A percentile compares a stretch with the other conserved stretches of the same genome.
phyloP scores from a whole-genome alignment of 495 filamentous ascomycete species.

The Letharia columbiana region DNA sequence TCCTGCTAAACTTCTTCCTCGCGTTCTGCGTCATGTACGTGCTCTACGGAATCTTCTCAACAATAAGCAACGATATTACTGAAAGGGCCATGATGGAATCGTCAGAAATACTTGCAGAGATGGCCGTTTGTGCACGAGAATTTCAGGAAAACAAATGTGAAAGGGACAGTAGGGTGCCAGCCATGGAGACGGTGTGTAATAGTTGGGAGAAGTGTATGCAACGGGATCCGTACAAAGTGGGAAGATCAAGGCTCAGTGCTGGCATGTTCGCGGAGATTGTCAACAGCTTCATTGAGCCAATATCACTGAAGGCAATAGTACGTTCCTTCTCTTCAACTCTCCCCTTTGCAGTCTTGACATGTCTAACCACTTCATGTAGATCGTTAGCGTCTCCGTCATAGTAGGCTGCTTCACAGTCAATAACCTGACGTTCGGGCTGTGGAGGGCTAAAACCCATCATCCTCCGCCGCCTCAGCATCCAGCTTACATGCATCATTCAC shows the following conservation, averaged over 20 bases:
- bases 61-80: slow-evolving; percentile 68
- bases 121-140: slow-evolving; percentile 57
- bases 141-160: slow-evolving; percentile 69
- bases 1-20: slow-evolving; percentile 69
- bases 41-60: slow-evolving; percentile 58
- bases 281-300: slow-evolving; percentile 61
- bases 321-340: slow-evolving; percentile 20
- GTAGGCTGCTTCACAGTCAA: slow-evolving; percentile 46
- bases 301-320: slow-evolving; percentile 67
- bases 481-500: slow-evolving; percentile 13
- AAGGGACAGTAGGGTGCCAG: slow-evolving; percentile 53
- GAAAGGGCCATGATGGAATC: slow-evolving; percentile 56
- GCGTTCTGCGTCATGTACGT: slow-evolving; percentile 58
- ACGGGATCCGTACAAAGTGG: slow-evolving; percentile 55
- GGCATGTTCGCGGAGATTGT: slow-evolving; percentile 75
- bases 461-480: slow-evolving; percentile 26
- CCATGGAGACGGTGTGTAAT: slow-evolving; percentile 61
- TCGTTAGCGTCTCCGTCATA: slow-evolving; percentile 15
- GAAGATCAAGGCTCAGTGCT: slow-evolving; percentile 59
- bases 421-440: slow-evolving; percentile 47
- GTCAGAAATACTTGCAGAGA: slow-evolving; percentile 58
- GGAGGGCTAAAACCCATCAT: slow-evolving; percentile 28
- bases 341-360: slow-evolving; percentile 20
- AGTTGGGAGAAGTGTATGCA: slow-evolving; percentile 85
- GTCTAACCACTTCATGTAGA: background rate